These are phyloP conservation scores for Neocucurbitaria cava DNA, from an alignment of 2,329 filamentous ascomycete genomes.

Conservation along the genomic window DNA sequence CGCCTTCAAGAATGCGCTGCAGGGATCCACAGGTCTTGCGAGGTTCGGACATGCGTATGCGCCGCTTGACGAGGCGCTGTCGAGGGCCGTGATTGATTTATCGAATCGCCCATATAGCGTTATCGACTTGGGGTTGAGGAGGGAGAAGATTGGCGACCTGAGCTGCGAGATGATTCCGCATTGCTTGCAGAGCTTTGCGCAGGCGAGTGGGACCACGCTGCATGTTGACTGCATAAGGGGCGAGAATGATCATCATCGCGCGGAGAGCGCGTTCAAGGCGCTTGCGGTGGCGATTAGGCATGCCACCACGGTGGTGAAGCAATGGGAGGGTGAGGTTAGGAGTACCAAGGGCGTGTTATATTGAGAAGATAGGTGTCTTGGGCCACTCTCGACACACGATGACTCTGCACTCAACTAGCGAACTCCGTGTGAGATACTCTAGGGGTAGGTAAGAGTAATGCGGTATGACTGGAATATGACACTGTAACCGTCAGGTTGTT, in stretches of 20 bases:
- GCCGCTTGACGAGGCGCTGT: constrained; percentile 93
- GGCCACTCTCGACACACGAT: too few species aligned
- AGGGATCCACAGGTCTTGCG: constrained; percentile 78
- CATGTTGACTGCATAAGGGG: constrained; percentile 93
- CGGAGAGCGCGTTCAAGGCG: constrained; percentile 97
- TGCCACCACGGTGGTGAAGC: constrained; percentile 76
- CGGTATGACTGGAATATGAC: too few species aligned
- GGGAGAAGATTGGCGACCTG: constrained; percentile 93
- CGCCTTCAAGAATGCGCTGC: constrained; percentile 82
- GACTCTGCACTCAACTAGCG: too few species aligned
- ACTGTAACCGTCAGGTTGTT: too few species aligned
- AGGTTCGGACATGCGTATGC: constrained; percentile 92
- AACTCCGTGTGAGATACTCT: too few species aligned
- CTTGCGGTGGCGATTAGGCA: constrained; percentile 82
- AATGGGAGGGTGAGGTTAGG: constrained; percentile 88
- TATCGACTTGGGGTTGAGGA: constrained; percentile 80
- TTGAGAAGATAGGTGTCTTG: constrained; percentile 20
- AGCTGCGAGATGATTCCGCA: constrained; percentile 95
- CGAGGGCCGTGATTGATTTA: constrained; percentile 90
- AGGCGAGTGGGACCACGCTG: constrained; percentile 87
- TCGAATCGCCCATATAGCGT: constrained; percentile 90
- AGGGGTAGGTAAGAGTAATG: too few species aligned
- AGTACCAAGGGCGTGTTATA: constrained; percentile 93
- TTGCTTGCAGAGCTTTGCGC: constrained; percentile 91
- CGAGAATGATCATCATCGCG: constrained; percentile 93